Evolutionary conservation across 371 early-diverging fungal genomes (phyloP).

Genomic region (Enterocytospora artemiae): DNA sequence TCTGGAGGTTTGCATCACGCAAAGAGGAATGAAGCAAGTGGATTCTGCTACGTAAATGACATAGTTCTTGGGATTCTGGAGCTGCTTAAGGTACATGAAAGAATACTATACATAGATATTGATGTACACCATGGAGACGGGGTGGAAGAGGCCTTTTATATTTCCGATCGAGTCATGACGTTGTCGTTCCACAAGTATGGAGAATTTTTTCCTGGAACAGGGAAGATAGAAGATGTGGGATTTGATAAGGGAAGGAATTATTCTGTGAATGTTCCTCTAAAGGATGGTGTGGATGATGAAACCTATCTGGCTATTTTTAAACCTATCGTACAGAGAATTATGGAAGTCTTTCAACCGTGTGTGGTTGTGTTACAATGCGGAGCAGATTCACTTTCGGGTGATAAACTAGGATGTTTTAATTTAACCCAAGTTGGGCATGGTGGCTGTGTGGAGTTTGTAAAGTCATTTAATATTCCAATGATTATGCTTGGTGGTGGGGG

Average conservation of each 20-base stretch:
- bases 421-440: slow-evolving; percentile 70
- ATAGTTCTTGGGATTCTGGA: slow-evolving; percentile 78
- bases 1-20: slow-evolving; percentile 88
- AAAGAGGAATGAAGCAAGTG: slow-evolving; percentile 74
- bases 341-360: slow-evolving; percentile 81
- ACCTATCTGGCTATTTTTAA: slow-evolving; percentile 76
- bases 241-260: slow-evolving; percentile 72
- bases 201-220: slow-evolving; percentile 88
- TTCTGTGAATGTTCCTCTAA: slow-evolving; percentile 87
- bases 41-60: slow-evolving; percentile 87
- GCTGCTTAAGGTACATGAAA: slow-evolving; percentile 63
- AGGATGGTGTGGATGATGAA: slow-evolving; percentile 89
- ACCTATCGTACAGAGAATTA: slow-evolving; percentile 66
- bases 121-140: slow-evolving; percentile 92
- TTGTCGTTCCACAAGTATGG: slow-evolving; percentile 82
- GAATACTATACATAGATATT: slow-evolving; percentile 83
- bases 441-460: slow-evolving; percentile 78
- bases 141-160: slow-evolving; percentile 77
- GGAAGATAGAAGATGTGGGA: slow-evolving; percentile 66
- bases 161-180: slow-evolving; percentile 78
- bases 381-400: slow-evolving; percentile 93
- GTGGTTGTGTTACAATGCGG: slow-evolving; percentile 97
- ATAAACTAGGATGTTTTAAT: slow-evolving; percentile 94
- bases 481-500: slow-evolving; percentile 95
- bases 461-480: slow-evolving; percentile 75